Base-by-base conservation (phyloP, 768 basidiomycete genomes). In the Tylopilus felleus region DNA sequence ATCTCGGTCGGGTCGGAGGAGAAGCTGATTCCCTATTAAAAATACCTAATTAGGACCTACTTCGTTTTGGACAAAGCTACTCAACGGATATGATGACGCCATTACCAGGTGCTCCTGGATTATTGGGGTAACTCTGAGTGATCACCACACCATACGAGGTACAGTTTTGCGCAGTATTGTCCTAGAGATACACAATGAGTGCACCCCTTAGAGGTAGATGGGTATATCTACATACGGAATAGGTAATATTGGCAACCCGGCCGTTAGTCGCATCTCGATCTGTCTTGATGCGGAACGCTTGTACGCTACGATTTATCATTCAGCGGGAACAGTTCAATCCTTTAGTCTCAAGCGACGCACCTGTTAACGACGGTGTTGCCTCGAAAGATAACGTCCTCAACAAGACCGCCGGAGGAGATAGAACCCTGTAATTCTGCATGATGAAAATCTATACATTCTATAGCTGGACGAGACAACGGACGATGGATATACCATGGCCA, bases 401-500 rank as follows among this genome's bases (percentile, higher is more conserved):
- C 81, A 4, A 73, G 70, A 1, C 65, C 72, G 48, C 74, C 61
- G 6, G 80, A 80, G 36, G 63, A 48, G 55, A 84, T 79, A 9
- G 84, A 84, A 21, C 83, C 85, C 82, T 84, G 48, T 10, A 25
- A 21, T 40, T 29, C 7, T 25, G 7, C 8, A 31, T 19, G 8
- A 21, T 59, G 49, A 48, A 38, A 19, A 33, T 44, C 12, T 0
- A 29, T 4, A 19, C 23, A 39, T 29, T 44, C n/a, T 13, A 13
- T 8, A 23, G 29, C 9, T 8, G 17, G 8, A 29, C 2, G 22
- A n/a, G 17, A 39, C 25, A 3, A 55, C 53, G 39, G 47, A 73
- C 74, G 25, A 87, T 74, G 5, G 82, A 84, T 56, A 85, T 80
- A 27, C 86, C 85, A 46, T 89, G 86, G 4, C 86, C 85, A 25